phyloP scores from a whole-genome alignment of 129 eudicot species.

The Artemisia annua region DNA sequence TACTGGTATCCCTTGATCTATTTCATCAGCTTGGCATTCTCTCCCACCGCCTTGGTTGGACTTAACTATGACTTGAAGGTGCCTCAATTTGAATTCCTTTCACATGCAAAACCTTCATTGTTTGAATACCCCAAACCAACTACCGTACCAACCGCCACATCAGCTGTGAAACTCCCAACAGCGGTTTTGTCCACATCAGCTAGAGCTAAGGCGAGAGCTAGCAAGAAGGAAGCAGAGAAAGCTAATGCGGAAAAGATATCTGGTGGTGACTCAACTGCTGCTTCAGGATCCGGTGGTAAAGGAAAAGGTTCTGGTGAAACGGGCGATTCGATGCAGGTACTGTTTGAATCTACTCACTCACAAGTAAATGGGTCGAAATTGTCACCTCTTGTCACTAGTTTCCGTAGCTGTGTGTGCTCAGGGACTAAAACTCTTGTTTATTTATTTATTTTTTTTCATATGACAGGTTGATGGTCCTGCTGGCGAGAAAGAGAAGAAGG shows the following conservation, averaged over 20 bases:
- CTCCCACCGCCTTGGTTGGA: slow-evolving; percentile 94
- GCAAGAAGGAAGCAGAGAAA: slow-evolving; percentile 90
- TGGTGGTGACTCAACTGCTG: slow-evolving; percentile 41
- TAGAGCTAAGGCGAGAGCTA: slow-evolving; percentile 88
- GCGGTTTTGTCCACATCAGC: slow-evolving; percentile 91
- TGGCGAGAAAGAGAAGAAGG: slow-evolving; percentile 76
- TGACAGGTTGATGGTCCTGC: slow-evolving; percentile 64
- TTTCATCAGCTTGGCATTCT: slow-evolving; percentile 83
- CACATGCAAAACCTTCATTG: slow-evolving; percentile 90
- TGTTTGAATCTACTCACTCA: not conserved
- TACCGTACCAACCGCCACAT: slow-evolving; percentile 75
- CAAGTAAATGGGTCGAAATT: not conserved
- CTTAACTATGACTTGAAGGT: slow-evolving; percentile 89
- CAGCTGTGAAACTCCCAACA: slow-evolving; percentile 90
- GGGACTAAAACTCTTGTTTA: not conserved
- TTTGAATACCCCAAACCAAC: slow-evolving; percentile 97
- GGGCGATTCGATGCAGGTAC: slow-evolving; percentile 92
- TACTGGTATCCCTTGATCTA: slow-evolving; percentile 96
- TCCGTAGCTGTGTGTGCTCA: not conserved
- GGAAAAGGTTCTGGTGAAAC: slow-evolving; percentile 65
- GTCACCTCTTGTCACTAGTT: not conserved
- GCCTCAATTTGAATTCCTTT: slow-evolving; percentile 80
- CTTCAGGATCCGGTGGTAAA: slow-evolving; percentile 49
- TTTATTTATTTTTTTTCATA: not conserved
- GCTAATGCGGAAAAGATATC: slow-evolving; percentile 57